These are phyloP conservation scores for Penicillium sp. DNA, from an alignment of 2,329 filamentous ascomycete species.

Conservation along the genomic window DNA sequence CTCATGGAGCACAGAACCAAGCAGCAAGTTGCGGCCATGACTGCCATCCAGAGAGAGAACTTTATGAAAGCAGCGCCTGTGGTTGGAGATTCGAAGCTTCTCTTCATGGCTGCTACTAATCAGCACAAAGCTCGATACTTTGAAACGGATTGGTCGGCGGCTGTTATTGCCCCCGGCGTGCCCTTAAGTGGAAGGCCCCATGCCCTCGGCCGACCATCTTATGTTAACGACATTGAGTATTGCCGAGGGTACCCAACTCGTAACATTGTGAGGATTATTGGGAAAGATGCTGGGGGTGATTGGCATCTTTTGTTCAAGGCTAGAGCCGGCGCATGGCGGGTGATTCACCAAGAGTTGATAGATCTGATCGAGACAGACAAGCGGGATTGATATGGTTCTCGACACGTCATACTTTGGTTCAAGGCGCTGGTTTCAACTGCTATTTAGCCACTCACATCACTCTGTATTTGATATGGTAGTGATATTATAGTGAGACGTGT, in stretches of 20 bases:
- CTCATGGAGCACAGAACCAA: constrained; percentile 14
- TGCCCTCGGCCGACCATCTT: background rate
- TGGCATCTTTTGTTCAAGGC: background rate
- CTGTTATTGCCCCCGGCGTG: background rate
- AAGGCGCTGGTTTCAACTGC: background rate
- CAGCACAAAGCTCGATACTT: background rate
- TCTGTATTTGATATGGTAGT: background rate
- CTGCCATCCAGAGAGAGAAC: constrained; percentile 4
- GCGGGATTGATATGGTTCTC: background rate
- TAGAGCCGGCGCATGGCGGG: background rate
- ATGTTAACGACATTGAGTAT: background rate
- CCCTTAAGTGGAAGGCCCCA: background rate
- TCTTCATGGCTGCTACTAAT: background rate
- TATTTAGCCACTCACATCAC: background rate
- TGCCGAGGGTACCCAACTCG: background rate
- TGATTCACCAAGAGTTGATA: background rate
- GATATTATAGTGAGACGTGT: background rate
- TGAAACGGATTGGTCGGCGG: background rate
- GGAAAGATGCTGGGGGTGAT: background rate
- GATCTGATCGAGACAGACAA: background rate
- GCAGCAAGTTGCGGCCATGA: constrained; percentile 16
- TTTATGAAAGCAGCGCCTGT: constrained; percentile 14
- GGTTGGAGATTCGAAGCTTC: background rate
- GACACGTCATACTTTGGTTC: background rate
- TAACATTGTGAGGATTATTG: background rate